Base-by-base conservation (phyloP, 2,329 filamentous ascomycete species). In the Orbilia oligospora region DNA sequence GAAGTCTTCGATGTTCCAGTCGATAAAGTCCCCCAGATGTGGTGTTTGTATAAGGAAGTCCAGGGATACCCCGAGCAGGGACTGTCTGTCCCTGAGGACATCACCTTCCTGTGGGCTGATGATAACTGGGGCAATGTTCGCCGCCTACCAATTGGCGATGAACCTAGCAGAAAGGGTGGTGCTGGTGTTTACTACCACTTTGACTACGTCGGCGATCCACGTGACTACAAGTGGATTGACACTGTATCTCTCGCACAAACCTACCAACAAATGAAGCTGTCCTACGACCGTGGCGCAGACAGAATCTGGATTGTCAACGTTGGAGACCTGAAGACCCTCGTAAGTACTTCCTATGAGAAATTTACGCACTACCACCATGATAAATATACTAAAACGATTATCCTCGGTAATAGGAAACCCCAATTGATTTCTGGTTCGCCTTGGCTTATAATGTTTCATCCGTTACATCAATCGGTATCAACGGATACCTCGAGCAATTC, bases 31-130 rank as follows among this genome's bases (percentile, higher is more conserved):
- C 90, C 91, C 5, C 91, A 92, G 83, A 87, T 90, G 84, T 92
- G 91, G 90, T 92, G 90, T 81, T 84, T 93, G 78, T 93, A 93
- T 84, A 92, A 92, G 82, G 91, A 93, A 77, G 81, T 93, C 1
- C 90, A 91, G 84, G 88, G 88, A 5, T 92, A 93, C 83, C 89
- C 90, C 73, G 88, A 91, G 72, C 86, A 88, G 16, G 91, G 91
- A 0, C 86, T 92, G 82, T 84, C 85, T 1, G 87, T 91, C 83
- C 84, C 90, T 0, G 90, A 92, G 44, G 88, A 91, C 81, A 88
- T 92, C 30, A 92, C 89, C 0, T 85, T 92, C 24, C 86, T 92
- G 3, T 92, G 90, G 88, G 87, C 90, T 0, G 91, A 92, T 82
- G 91, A 92, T 84, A 92, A 91, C 84, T 91, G 87, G 86, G 90